Evolutionary conservation across 2,329 filamentous ascomycete species (phyloP).

Genomic region (Colletotrichum sp.): DNA sequence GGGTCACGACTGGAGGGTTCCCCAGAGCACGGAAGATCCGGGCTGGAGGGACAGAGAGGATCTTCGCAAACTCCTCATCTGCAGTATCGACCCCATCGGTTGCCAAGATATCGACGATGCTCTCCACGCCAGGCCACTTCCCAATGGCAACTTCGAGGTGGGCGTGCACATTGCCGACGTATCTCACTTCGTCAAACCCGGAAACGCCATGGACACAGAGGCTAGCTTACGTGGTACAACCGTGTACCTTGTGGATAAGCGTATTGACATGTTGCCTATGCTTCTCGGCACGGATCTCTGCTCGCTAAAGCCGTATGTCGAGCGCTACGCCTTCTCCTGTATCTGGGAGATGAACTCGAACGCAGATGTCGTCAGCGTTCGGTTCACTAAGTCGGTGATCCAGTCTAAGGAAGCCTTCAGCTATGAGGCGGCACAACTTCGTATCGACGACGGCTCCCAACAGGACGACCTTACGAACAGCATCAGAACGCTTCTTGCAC

Average conservation of each 20-base stretch:
- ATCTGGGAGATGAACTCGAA: constrained; percentile 88
- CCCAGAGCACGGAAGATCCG: constrained; percentile 76
- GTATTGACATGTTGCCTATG: constrained; percentile 98
- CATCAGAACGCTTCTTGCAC: constrained; percentile 84
- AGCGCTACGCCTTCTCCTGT: constrained; percentile 85
- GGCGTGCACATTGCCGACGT: constrained; percentile 99
- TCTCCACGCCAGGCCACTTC: constrained; percentile 81
- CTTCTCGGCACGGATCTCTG: constrained; percentile 95
- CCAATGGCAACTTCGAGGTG: constrained; percentile 94
- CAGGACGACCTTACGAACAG: constrained; percentile 88
- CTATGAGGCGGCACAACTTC: constrained; percentile 93
- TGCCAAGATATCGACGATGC: constrained; percentile 99
- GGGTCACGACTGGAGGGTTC: constrained; percentile 94
- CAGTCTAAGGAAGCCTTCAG: constrained; percentile 95
- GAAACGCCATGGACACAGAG: constrained; percentile 96
- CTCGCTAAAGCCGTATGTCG: constrained; percentile 97
- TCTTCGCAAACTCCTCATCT: constrained; percentile 84
- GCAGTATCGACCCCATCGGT: constrained; percentile 94
- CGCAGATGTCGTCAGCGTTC: constrained; percentile 82
- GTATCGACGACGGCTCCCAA: constrained; percentile 88
- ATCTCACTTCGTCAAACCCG: constrained; percentile 98
- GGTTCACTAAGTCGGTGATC: constrained; percentile 98
- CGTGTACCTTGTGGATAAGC: constrained; percentile 97
- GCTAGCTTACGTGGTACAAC: constrained; percentile 94
- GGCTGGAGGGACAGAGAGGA: constrained; percentile 89